Evolutionary conservation across 1,284 basidiomycete genomes (phyloP).

Genomic region (Leccinum ponderosum): DNA sequence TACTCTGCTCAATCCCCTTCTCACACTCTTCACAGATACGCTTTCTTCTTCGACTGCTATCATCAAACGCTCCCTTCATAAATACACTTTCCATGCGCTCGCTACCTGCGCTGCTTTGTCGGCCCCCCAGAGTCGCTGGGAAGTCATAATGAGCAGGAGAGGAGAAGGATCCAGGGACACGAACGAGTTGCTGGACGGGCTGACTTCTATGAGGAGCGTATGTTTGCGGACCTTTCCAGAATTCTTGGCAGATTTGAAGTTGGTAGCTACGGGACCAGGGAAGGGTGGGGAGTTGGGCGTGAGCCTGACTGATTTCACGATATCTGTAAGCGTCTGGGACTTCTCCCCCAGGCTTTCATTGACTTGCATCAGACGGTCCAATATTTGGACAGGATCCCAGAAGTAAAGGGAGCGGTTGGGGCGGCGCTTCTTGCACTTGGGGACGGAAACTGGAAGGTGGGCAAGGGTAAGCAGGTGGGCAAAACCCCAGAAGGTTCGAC

Average conservation of each 20-base stretch:
- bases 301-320: conserved; percentile 61
- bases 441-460: conserved; percentile 88
- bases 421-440: conserved; percentile 67
- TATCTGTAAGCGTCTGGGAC: conserved; percentile 47
- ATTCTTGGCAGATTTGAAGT: conserved; percentile 72
- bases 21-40: conserved; percentile 60
- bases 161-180: conserved; percentile 46
- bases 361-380: conserved; percentile 51
- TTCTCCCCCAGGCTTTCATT: background rate
- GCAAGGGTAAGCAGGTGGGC: conserved; percentile 68
- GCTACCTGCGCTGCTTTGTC: conserved; percentile 61
- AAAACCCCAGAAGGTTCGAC: conserved; percentile 37
- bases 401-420: conserved; percentile 64
- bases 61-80: conserved; percentile 79
- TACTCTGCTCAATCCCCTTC: conserved; percentile 61
- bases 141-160: conserved; percentile 53
- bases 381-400: conserved; percentile 67
- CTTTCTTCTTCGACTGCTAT: conserved; percentile 63
- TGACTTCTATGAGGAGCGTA: conserved; percentile 61
- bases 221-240: conserved; percentile 81
- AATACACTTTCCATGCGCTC: conserved; percentile 80
- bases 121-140: conserved; percentile 60
- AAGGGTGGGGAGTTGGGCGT: conserved; percentile 54
- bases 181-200: conserved; percentile 70
- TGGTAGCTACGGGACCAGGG: conserved; percentile 47